Evolutionary conservation across 129 eudicot genomes (phyloP).

Genomic region (Arctium minus): DNA sequence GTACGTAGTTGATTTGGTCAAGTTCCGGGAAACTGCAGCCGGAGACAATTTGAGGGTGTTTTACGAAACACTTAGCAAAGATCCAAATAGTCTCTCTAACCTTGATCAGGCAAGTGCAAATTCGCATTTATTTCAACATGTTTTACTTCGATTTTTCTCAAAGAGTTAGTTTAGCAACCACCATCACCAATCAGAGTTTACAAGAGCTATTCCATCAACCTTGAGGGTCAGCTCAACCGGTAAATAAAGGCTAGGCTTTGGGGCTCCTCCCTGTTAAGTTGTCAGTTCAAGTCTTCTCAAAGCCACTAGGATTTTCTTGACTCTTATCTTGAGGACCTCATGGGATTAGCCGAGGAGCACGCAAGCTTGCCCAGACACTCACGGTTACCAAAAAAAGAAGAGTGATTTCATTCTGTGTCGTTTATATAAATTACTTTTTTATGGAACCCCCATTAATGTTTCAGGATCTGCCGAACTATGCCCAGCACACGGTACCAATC

Average conservation of each 20-base stretch:
- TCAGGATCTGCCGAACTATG: slow-evolving; percentile 97
- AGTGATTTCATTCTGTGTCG: background rate
- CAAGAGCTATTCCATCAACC: background rate
- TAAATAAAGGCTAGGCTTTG: no score
- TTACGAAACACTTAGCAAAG: slow-evolving; percentile 97
- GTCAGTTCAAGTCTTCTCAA: no score
- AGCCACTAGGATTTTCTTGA: no score
- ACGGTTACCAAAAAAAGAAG: no score
- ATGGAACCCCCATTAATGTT: background rate
- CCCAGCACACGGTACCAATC: slow-evolving; percentile 90
- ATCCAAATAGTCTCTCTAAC: slow-evolving; percentile 95
- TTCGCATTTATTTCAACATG: background rate
- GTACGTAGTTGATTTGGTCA: slow-evolving; percentile 85
- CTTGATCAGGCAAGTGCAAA: slow-evolving; percentile 78
- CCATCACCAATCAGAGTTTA: background rate
- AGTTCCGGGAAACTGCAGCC: slow-evolving; percentile 94
- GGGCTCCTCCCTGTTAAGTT: no score
- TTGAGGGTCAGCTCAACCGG: no score
- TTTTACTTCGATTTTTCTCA: background rate
- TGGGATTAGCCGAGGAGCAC: no score
- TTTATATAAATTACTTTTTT: background rate
- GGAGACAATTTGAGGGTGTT: slow-evolving; percentile 91
- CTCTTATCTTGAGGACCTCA: no score
- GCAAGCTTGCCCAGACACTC: no score
- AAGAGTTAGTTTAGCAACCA: background rate